Base-by-base conservation (phyloP, 495 filamentous ascomycete species). In the Penicillium verhagenii region DNA sequence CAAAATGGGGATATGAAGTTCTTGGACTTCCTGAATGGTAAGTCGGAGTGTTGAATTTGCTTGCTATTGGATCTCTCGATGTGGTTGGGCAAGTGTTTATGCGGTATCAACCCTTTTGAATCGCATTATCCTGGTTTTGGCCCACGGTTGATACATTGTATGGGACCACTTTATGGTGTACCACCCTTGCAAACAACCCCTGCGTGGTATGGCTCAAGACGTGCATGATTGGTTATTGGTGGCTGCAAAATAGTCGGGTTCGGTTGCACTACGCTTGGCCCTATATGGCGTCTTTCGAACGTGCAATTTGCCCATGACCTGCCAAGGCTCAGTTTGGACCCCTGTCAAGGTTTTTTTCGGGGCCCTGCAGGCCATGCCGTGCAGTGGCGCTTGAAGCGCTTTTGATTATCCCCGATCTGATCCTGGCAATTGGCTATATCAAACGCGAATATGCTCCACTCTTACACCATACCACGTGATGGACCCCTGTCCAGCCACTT, bases 381-480 rank as follows among this genome's bases (percentile, higher is more conserved):
- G 52, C 46, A 31, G 60, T 58, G 60, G 57, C 53, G 52, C 44
- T 47, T 21, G 37, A 49, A 59, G 40, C 42, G 56, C 18, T 49
- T 45, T 52, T 24, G 25, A 4, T 28, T 40, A 35, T 48, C 49
- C 54, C 53, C 44, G 54, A 64, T 58, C 58, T 50, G 46, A 43
- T 23, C 49, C 23, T 18, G 52, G 54, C 42, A 54, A 62, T 61
- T 66, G 64, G 66, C 26, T 53, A 52, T 43, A 47, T 55, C 57
- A 57, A 50, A 46, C 66, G 72, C 61, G 59, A 68, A 38, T 45
- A 6, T 28, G 44, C 55, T 49, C 61, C 63, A 40, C 52, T 65
- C 71, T 77, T 63, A 65, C 71, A 71, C 67, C 63, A 77, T 72
- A 63, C 48, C 72, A 77, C 74, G 74, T 77, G 72, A 77, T 59